These are phyloP conservation scores for Fusarium sp. DNA, from an alignment of 2,329 filamentous ascomycete genomes.

Conservation along the genomic window DNA sequence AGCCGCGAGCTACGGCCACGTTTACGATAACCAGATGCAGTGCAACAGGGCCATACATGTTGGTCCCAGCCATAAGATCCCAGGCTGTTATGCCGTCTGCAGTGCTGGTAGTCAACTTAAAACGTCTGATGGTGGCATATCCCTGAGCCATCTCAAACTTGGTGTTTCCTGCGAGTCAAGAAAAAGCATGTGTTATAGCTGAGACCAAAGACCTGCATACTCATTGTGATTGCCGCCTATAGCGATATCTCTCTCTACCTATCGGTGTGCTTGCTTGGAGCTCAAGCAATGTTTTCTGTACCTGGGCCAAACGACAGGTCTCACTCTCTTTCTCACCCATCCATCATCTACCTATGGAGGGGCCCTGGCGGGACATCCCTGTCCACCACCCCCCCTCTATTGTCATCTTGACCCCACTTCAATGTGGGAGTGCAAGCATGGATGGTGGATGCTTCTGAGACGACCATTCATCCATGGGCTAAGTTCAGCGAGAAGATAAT, in stretches of 20 bases:
- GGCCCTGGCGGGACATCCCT: slow-evolving; percentile 20
- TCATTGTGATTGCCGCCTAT: background rate
- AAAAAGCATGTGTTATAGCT: background rate
- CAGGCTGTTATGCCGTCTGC: background rate
- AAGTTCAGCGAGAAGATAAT: background rate
- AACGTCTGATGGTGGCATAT: slow-evolving; percentile 42
- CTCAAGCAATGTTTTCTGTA: background rate
- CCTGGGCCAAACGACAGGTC: slow-evolving; percentile 11
- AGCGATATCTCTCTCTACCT: background rate
- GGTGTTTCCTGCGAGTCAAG: background rate
- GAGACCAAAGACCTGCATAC: background rate
- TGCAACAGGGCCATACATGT: slow-evolving; percentile 17
- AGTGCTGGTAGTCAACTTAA: slow-evolving; percentile 36
- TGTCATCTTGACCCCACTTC: slow-evolving; percentile 44
- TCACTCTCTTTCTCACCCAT: background rate
- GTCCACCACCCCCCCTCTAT: slow-evolving; percentile 34
- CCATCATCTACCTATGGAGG: background rate
- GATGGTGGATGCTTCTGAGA: slow-evolving; percentile 17
- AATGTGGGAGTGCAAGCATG: slow-evolving; percentile 19
- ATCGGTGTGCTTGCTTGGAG: background rate
- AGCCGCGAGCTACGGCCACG: slow-evolving; percentile 18
- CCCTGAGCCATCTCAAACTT: slow-evolving; percentile 37
- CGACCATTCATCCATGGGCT: slow-evolving; percentile 11
- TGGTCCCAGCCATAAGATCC: slow-evolving; percentile 19
- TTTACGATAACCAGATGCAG: slow-evolving; percentile 23